These are phyloP conservation scores for Cladosporium austrohemisphaericum DNA, from an alignment of 2,329 filamentous ascomycete species.

Conservation along the genomic window DNA sequence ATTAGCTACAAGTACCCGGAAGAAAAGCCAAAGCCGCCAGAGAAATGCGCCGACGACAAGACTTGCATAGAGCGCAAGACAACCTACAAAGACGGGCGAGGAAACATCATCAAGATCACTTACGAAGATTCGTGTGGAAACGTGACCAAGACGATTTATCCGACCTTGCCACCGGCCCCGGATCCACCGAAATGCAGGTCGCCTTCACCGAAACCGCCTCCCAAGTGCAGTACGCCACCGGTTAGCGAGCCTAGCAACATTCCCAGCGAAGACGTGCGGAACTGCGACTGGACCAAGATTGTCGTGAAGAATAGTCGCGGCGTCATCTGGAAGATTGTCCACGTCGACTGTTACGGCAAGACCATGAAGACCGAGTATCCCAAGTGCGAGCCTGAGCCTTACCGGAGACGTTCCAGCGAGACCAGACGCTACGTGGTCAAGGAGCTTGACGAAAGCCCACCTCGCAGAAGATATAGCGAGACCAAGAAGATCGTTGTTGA, in stretches of 20 bases:
- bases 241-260: not conserved
- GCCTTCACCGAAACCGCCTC: not conserved
- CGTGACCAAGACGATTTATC: slow-evolving; percentile 3
- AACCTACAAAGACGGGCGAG: slow-evolving; percentile 1
- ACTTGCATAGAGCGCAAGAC: slow-evolving; percentile 1
- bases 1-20: slow-evolving; percentile 8
- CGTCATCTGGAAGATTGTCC: slow-evolving; percentile 7
- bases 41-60: not conserved
- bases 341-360: slow-evolving; percentile 8
- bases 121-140: slow-evolving; percentile 11
- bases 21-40: not conserved
- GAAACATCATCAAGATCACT: slow-evolving; percentile 6
- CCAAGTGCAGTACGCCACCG: not conserved
- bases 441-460: not conserved
- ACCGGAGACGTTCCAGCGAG: not conserved
- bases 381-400: not conserved
- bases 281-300: slow-evolving; percentile 7
- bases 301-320: slow-evolving; percentile 7
- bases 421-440: not conserved
- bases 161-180: not conserved
- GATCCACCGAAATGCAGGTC: not conserved
- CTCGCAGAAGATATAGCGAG: not conserved
- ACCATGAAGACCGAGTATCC: slow-evolving; percentile 12
- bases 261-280: not conserved
- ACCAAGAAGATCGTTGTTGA: not conserved